Conservation (phyloP, 2,329 filamentous ascomycete genomes). For the Phyllosticta citrichinensis region DNA sequence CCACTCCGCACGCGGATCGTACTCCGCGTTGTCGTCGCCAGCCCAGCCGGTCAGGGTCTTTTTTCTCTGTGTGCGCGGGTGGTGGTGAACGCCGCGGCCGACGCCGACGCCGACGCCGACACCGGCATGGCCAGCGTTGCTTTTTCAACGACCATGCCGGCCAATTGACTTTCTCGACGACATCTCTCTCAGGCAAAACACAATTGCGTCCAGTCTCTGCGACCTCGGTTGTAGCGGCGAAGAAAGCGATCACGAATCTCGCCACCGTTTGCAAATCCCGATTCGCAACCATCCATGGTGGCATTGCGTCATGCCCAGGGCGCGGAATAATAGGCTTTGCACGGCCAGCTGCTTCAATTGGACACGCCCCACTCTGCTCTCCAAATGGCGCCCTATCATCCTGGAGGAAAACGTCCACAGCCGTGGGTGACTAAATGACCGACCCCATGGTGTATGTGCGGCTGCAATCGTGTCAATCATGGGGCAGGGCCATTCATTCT, state of each 20-base stretch:
- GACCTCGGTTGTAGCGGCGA: neutral
- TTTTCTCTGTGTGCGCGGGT: neutral
- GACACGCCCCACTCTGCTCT: neutral
- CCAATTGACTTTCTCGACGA: neutral
- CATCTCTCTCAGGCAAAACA: neutral
- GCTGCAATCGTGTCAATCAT: neutral
- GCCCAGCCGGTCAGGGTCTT: neutral
- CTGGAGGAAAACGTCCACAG: neutral
- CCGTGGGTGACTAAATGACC: neutral
- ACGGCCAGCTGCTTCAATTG: neutral
- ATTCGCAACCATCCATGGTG: neutral
- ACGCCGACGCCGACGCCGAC: neutral
- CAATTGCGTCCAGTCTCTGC: neutral
- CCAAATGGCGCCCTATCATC: neutral
- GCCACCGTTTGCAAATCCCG: neutral
- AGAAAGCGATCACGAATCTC: neutral
- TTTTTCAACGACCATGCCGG: neutral
- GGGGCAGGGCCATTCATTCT: neutral
- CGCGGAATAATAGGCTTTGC: neutral
- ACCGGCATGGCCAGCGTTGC: neutral
- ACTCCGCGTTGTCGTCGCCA: neutral
- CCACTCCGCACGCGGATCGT: neutral
- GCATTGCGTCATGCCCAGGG: neutral
- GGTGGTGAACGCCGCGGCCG: neutral
- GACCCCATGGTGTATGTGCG: neutral